Percentiles rank a stretch among this genome's conserved stretches.
These are phyloP conservation scores for Aspergillus proliferans DNA, from an alignment of 2,329 filamentous ascomycete genomes.

Conservation along the genomic window DNA sequence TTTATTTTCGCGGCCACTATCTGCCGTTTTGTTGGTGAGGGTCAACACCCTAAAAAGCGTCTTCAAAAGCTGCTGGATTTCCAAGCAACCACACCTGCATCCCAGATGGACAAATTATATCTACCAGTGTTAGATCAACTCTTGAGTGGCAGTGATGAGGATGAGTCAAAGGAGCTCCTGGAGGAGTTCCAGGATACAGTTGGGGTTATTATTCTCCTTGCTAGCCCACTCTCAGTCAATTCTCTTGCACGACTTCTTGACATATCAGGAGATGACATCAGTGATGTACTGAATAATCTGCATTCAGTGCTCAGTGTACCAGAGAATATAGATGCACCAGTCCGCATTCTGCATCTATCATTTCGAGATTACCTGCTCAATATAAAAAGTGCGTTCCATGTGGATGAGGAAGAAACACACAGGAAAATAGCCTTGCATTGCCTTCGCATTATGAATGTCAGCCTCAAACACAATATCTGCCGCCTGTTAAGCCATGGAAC, in stretches of 20 bases:
- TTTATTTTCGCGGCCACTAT: slow-evolving; percentile 6
- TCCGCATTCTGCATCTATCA: slow-evolving; percentile 21
- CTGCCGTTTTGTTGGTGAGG: background rate
- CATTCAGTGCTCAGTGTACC: slow-evolving; percentile 17
- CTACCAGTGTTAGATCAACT: slow-evolving; percentile 14
- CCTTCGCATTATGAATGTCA: slow-evolving; percentile 12
- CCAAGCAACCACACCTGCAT: background rate
- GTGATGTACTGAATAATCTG: slow-evolving; percentile 7
- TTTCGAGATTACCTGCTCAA: slow-evolving; percentile 29
- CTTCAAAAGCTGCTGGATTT: no score
- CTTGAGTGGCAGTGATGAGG: slow-evolving; percentile 3
- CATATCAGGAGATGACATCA: slow-evolving; percentile 4
- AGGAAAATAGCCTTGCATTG: slow-evolving; percentile 20
- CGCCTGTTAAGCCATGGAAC: slow-evolving; percentile 4
- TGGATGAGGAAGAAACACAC: slow-evolving; percentile 27
- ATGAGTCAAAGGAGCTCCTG: slow-evolving; percentile 7
- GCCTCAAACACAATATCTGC: slow-evolving; percentile 14
- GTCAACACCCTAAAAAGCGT: no score
- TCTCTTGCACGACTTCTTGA: slow-evolving; percentile 10
- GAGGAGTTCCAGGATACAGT: slow-evolving; percentile 16
- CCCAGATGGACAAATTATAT: slow-evolving; percentile 18
- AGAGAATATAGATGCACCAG: slow-evolving; percentile 1
- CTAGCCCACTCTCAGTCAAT: slow-evolving; percentile 13
- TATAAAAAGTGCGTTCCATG: slow-evolving; percentile 18
- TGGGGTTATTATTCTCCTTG: slow-evolving; percentile 17